Conservation (phyloP, 2,329 filamentous ascomycete species). For the Epichloe coenophiala region DNA sequence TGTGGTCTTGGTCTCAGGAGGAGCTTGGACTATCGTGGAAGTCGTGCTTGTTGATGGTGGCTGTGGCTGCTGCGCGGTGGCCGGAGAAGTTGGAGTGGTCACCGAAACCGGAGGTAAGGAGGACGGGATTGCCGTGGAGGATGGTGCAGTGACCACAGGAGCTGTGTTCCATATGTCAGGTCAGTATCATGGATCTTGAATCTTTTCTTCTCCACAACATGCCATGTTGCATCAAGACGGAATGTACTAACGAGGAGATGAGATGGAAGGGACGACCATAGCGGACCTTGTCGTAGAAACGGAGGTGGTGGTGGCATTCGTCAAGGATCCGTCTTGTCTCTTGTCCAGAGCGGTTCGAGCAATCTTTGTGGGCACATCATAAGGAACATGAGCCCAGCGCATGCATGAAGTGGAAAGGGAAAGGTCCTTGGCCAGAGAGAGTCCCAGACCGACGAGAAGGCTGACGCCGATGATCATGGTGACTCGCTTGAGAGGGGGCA, state of each 20-base stretch:
- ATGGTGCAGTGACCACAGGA: background rate
- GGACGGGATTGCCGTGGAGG: background rate
- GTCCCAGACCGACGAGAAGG: slow-evolving; percentile 14
- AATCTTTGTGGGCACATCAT: background rate
- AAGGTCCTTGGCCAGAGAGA: slow-evolving; percentile 6
- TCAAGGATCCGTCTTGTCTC: slow-evolving; percentile 1
- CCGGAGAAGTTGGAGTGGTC: background rate
- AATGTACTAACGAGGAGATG: background rate
- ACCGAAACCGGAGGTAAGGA: background rate
- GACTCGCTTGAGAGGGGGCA: slow-evolving; percentile 9
- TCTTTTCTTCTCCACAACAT: too few species aligned
- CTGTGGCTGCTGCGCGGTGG: background rate
- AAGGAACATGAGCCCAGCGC: background rate
- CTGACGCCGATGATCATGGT: slow-evolving; percentile 11
- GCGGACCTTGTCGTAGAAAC: background rate
- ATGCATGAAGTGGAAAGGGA: background rate
- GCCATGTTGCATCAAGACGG: background rate
- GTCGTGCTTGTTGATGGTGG: slow-evolving; percentile 1
- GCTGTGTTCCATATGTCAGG: background rate
- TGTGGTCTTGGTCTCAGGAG: background rate
- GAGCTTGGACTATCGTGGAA: slow-evolving; percentile 4
- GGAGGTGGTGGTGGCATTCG: slow-evolving; percentile 3
- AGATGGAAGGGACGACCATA: background rate
- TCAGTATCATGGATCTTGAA: background rate
- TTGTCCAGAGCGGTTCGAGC: slow-evolving; percentile 2